Percentiles rank a stretch among this genome's conserved stretches.
Evolutionary conservation across 139 green algal species (phyloP).

Genomic region (Deuterostichococcus epilithicus): DNA sequence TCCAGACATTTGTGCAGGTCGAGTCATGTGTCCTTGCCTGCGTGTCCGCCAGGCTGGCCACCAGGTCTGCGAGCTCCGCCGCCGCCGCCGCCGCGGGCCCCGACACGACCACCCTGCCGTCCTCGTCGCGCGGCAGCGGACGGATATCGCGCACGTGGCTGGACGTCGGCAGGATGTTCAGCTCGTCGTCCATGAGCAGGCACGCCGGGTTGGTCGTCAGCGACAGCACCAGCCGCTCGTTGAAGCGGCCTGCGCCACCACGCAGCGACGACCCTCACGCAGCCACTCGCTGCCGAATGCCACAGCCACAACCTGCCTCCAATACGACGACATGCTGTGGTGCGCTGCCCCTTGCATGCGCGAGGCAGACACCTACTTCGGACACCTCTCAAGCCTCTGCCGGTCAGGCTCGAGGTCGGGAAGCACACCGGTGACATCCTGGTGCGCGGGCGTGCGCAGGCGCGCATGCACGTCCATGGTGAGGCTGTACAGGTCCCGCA

Average conservation of each 20-base stretch:
- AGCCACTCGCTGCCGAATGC: neutral
- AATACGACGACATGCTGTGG: neutral
- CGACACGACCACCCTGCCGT: conserved; percentile 27
- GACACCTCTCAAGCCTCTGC: neutral
- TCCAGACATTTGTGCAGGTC: too few species aligned
- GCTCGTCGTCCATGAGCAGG: conserved; percentile 97
- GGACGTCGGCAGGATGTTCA: conserved; percentile 96
- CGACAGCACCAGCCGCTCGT: conserved; percentile 95
- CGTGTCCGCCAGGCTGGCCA: conserved; percentile 73
- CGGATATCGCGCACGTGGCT: conserved; percentile 65
- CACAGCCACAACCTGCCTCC: neutral
- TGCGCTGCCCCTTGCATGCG: neutral
- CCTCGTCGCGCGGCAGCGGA: conserved; percentile 47
- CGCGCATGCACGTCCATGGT: conserved; percentile 96
- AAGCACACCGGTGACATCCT: conserved; percentile 56
- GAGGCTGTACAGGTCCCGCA: conserved; percentile 91
- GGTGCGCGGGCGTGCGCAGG: conserved; percentile 87
- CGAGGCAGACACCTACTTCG: neutral
- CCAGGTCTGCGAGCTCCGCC: conserved; percentile 82
- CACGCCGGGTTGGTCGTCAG: conserved; percentile 77
- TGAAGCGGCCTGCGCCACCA: conserved; percentile 78
- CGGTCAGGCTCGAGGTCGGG: neutral
- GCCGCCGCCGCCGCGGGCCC: conserved; percentile 29
- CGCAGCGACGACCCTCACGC: neutral
- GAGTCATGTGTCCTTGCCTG: conserved; percentile 54